These are phyloP conservation scores for Santalum album DNA, from an alignment of 164 flowering plant genomes.

Conservation along the genomic window DNA sequence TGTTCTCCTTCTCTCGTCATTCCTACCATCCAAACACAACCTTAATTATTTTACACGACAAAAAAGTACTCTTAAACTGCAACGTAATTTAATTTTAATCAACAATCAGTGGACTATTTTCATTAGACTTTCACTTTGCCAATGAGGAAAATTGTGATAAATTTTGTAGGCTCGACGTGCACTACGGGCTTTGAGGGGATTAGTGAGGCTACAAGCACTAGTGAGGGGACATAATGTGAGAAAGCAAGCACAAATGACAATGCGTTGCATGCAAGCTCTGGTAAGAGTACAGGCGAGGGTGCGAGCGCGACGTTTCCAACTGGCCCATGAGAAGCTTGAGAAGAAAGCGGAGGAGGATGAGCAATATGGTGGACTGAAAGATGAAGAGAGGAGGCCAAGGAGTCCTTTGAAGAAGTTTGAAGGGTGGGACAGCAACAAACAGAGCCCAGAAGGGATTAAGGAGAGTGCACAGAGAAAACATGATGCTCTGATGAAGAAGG, in stretches of 20 bases:
- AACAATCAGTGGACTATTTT: too few relatives aligned
- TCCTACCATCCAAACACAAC: too few relatives aligned
- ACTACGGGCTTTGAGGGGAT: conserved; percentile 77
- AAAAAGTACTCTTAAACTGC: too few relatives aligned
- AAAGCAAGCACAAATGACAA: conserved; percentile 94
- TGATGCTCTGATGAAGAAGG: conserved; percentile 53
- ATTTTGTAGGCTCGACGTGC: conserved; percentile 78
- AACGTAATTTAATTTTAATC: too few relatives aligned
- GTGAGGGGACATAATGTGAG: conserved; percentile 93
- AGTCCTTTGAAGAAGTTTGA: conserved; percentile 19
- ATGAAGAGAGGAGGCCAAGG: conserved; percentile 7
- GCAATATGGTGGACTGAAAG: conserved; percentile 7
- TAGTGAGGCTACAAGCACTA: conserved; percentile 90
- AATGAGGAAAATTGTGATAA: too few relatives aligned
- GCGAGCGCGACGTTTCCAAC: conserved; percentile 57
- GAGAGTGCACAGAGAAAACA: conserved; percentile 36
- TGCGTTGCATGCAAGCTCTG: conserved; percentile 96
- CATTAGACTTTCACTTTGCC: too few relatives aligned
- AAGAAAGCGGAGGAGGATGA: conserved; percentile 18
- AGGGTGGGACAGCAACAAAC: conserved; percentile 31
- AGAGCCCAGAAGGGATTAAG: conserved; percentile 25
- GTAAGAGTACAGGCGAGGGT: conserved; percentile 89
- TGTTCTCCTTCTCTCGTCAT: too few relatives aligned
- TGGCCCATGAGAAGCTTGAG: conserved; percentile 37
- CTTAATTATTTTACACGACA: too few relatives aligned